Evolutionary conservation across 192 early-diverging fungal genomes (phyloP), one percentile per base, ranked within the genome.

Genomic region (Entrophospora sp.): DNA sequence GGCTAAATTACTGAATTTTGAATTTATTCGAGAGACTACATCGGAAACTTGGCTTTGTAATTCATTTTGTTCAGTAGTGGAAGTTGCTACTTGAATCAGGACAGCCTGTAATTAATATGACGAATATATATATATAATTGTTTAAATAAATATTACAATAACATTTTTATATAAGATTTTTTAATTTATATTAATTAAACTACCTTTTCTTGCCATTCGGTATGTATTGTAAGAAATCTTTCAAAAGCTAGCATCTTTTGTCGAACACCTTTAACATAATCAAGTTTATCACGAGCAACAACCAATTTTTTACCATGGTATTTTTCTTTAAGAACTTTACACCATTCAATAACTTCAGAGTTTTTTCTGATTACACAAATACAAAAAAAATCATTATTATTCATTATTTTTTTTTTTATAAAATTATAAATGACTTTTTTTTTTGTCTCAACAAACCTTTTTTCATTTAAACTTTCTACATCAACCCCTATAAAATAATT

Each of bases 171-270:
- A n/a, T n/a, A n/a, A 24, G 4, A 18, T 52, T 30, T 52, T 46
- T 59, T 28, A 31, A 35, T 2, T 25, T 45, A 12, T 55, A 20
- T 14, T 53, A 5, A 13, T 52, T 32, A 38, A 4, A 12, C 14
- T 70, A 72, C 78, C 73, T 94, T 88, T 48, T 89, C 87, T 28
- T 84, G 87, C 88, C 91, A 97, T 69, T 98, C 91, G 1, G 96
- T 95, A 64, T 90, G 90, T 18, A 82, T 76, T 5, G 74, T 81
- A 43, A 98, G 70, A 69, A 98, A 98, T 30, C 82, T 83, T 64
- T 97, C 93, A 75, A 93, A 98, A 0, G 93, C 89, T 4, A 90
- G 77, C 70, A 98, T 73, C 77, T 97, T 97, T 74, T 98, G 95
- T 32, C 88, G 86, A 31, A 98, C 91, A 13, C 94, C 95, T 68